A percentile compares a stretch with the other conserved stretches of the same genome.
Conservation (phyloP, 495 filamentous ascomycete species). For the Xylaria palmicola region DNA sequence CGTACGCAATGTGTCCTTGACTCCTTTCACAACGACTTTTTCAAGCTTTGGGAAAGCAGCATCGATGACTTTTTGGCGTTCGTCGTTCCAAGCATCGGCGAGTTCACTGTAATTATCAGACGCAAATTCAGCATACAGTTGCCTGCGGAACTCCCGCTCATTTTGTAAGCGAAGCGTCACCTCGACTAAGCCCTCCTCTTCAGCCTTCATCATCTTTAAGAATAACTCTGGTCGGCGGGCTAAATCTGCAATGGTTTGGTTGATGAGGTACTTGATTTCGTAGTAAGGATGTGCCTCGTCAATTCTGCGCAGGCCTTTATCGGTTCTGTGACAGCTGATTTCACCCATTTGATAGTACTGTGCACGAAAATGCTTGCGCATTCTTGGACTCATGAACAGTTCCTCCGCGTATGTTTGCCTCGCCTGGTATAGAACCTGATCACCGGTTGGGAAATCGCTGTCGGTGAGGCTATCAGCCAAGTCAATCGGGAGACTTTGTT, state of each 20-base stretch:
- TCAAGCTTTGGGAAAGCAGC: slow-evolving; percentile 79
- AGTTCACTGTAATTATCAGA: slow-evolving; percentile 94
- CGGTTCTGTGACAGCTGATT: slow-evolving; percentile 84
- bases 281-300: slow-evolving; percentile 96
- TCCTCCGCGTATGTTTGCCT: slow-evolving; percentile 91
- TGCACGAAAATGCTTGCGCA: slow-evolving; percentile 82
- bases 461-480: slow-evolving; percentile 74
- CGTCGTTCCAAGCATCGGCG: slow-evolving; percentile 91
- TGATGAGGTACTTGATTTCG: slow-evolving; percentile 94
- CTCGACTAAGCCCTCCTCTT: slow-evolving; percentile 87
- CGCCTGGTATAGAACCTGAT: slow-evolving; percentile 72
- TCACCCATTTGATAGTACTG: slow-evolving; percentile 78
- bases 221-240: slow-evolving; percentile 82
- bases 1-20: slow-evolving; percentile 88
- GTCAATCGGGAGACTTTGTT: slow-evolving; percentile 70
- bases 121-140: slow-evolving; percentile 76
- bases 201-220: slow-evolving; percentile 93
- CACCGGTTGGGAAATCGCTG: slow-evolving; percentile 71
- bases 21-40: slow-evolving; percentile 76
- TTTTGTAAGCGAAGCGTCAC: slow-evolving; percentile 75
- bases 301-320: slow-evolving; percentile 91
- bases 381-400: slow-evolving; percentile 79
- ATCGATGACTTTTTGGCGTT: slow-evolving; percentile 80
- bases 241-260: slow-evolving; percentile 78
- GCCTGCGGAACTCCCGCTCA: slow-evolving; percentile 67